These are phyloP conservation scores for Hibiscus mutabilis DNA, from an alignment of 345 rosid genomes.

Conservation along the genomic window DNA sequence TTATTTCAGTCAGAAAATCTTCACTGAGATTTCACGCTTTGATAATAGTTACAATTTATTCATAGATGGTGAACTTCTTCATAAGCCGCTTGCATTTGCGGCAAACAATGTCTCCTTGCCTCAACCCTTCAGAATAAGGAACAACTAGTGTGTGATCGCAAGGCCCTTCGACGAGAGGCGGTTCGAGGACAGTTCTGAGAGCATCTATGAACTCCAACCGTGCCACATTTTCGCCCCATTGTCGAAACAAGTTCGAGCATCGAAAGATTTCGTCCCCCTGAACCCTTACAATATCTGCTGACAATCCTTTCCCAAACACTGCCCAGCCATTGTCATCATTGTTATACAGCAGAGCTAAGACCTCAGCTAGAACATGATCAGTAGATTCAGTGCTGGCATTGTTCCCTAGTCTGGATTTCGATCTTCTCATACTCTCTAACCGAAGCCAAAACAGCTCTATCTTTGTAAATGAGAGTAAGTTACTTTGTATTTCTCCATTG, in stretches of 20 bases:
- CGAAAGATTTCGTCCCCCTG: slow-evolving; percentile 31
- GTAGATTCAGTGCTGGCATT: slow-evolving; percentile 27
- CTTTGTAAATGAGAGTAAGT: slow-evolving; percentile 32
- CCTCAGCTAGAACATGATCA: slow-evolving; percentile 40
- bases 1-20: too few relatives aligned
- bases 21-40: too few relatives aligned
- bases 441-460: slow-evolving; percentile 65
- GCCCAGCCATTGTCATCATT: slow-evolving; percentile 46
- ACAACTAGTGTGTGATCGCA: slow-evolving; percentile 37
- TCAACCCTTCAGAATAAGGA: slow-evolving; percentile 35
- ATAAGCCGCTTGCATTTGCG: slow-evolving; percentile 53
- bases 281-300: slow-evolving; percentile 27
- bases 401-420: slow-evolving; percentile 30
- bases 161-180: slow-evolving; percentile 16
- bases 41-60: slow-evolving; percentile 23
- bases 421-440: slow-evolving; percentile 49
- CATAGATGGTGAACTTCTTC: slow-evolving; percentile 49
- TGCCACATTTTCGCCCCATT: slow-evolving; percentile 43
- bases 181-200: slow-evolving; percentile 32
- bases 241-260: slow-evolving; percentile 32
- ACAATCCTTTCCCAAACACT: slow-evolving; percentile 40
- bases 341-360: slow-evolving; percentile 36
- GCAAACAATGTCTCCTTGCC: slow-evolving; percentile 32
- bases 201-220: slow-evolving; percentile 46
- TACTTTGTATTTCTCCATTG: slow-evolving; percentile 25